phyloP scores from a whole-genome alignment of 768 basidiomycete species.

The Neoboletus subvelutipes region DNA sequence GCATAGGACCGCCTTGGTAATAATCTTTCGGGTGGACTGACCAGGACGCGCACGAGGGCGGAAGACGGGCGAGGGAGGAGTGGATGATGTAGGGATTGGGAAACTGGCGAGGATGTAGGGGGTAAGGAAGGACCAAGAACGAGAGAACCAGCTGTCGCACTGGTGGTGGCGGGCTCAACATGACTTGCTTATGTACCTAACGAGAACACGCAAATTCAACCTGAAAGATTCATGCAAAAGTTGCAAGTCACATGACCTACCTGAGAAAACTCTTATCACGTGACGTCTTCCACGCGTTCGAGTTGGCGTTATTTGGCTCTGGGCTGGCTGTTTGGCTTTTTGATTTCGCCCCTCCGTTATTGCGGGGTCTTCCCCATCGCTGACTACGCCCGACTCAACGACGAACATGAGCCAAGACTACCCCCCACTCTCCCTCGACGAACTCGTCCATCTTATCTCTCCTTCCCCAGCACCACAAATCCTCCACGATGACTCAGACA shows the following conservation, averaged over 20 bases:
- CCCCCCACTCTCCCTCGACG: constrained; percentile 49
- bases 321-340: constrained; percentile 29
- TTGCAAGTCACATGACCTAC: constrained; percentile 22
- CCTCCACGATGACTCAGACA: constrained; percentile 19
- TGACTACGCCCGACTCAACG: not conserved
- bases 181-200: not conserved
- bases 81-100: constrained; percentile 53
- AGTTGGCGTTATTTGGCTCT: constrained; percentile 34
- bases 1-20: constrained; percentile 60
- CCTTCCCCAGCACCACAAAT: constrained; percentile 44
- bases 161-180: constrained; percentile 13
- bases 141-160: constrained; percentile 31
- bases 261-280: constrained; percentile 29
- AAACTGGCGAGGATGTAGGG: constrained; percentile 66
- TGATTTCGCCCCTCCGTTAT: constrained; percentile 24
- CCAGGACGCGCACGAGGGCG: constrained; percentile 56
- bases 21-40: constrained; percentile 71
- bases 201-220: too few species aligned
- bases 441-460: constrained; percentile 54
- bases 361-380: constrained; percentile 7
- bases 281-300: constrained; percentile 36
- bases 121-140: constrained; percentile 55
- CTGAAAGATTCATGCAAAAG: too few species aligned
- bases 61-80: constrained; percentile 60
- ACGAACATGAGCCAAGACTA: constrained; percentile 34